Evolutionary conservation across 345 rosid genomes (phyloP).

Genomic region (Theobroma cacao): DNA sequence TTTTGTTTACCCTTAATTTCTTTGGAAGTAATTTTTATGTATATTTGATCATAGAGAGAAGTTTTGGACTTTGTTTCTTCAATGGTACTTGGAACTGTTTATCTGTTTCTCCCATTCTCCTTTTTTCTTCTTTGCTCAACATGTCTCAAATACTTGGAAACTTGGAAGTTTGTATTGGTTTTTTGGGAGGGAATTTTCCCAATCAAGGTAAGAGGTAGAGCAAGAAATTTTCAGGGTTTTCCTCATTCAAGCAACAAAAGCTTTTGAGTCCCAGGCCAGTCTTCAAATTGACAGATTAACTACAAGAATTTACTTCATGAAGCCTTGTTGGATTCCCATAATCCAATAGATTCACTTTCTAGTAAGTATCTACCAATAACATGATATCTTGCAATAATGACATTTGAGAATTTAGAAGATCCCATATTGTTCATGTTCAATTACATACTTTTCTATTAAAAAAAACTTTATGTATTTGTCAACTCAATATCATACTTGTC

Average conservation of each 20-base stretch:
- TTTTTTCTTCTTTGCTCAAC: neutral
- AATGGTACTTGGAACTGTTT: neutral
- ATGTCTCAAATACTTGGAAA: neutral
- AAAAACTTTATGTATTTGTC: no score
- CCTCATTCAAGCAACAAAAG: neutral
- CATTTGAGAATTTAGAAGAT: neutral
- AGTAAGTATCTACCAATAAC: neutral
- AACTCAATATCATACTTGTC: neutral
- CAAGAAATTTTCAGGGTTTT: neutral
- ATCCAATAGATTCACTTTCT: neutral
- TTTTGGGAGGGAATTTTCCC: neutral
- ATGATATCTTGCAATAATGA: neutral
- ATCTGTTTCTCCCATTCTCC: neutral
- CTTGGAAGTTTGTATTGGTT: neutral
- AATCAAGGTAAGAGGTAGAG: neutral
- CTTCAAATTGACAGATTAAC: neutral
- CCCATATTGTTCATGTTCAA: neutral
- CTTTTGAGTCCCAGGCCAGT: neutral
- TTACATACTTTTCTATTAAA: neutral
- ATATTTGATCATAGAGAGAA: constrained; percentile 18
- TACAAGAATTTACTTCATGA: neutral
- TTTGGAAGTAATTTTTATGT: constrained; percentile 23
- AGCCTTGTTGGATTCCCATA: neutral
- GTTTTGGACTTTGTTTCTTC: neutral
- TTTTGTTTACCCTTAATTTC: constrained; percentile 17